These are phyloP conservation scores for Salmacisia buchloeana DNA, from an alignment of 1,284 basidiomycete genomes.

Conservation along the genomic window DNA sequence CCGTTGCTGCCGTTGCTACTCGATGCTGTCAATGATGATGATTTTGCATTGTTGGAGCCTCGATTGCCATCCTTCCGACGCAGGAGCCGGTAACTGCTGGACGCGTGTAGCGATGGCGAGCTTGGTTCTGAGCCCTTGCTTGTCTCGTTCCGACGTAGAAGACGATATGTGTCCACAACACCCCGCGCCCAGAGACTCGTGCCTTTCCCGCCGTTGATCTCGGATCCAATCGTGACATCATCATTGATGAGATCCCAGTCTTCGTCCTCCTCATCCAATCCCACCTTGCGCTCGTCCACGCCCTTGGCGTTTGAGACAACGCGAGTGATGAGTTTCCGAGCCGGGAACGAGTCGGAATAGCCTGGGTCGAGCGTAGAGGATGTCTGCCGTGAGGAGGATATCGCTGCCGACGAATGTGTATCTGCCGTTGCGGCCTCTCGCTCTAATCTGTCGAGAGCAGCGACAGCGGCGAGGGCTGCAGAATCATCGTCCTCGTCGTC, in stretches of 20 bases:
- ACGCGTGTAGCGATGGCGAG: not conserved
- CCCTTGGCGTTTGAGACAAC: not conserved
- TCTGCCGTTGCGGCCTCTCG: conserved; percentile 23
- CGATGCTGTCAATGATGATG: not conserved
- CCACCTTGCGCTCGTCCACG: conserved; percentile 24
- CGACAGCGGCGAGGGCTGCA: conserved; percentile 34
- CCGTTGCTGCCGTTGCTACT: conserved; percentile 1
- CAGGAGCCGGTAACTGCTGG: not conserved
- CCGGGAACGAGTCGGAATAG: conserved; percentile 3
- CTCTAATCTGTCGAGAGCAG: conserved; percentile 38
- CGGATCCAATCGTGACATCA: conserved; percentile 30
- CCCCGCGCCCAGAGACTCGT: conserved; percentile 48
- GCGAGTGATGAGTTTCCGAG: not conserved
- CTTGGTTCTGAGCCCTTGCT: conserved; percentile 1
- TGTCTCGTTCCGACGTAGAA: conserved; percentile 55
- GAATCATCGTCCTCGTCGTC: conserved; percentile 39
- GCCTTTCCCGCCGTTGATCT: conserved; percentile 47
- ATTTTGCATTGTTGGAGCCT: not conserved
- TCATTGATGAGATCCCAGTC: conserved; percentile 49
- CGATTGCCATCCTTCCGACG: not conserved
- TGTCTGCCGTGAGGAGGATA: conserved; percentile 5
- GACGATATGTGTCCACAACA: conserved; percentile 45
- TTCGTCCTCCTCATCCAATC: conserved; percentile 23
- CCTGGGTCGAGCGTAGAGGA: conserved; percentile 10
- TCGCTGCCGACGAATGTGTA: not conserved